These are phyloP conservation scores for Porphyrellus cyaneotinctus DNA, from an alignment of 768 basidiomycete species.

Conservation along the genomic window DNA sequence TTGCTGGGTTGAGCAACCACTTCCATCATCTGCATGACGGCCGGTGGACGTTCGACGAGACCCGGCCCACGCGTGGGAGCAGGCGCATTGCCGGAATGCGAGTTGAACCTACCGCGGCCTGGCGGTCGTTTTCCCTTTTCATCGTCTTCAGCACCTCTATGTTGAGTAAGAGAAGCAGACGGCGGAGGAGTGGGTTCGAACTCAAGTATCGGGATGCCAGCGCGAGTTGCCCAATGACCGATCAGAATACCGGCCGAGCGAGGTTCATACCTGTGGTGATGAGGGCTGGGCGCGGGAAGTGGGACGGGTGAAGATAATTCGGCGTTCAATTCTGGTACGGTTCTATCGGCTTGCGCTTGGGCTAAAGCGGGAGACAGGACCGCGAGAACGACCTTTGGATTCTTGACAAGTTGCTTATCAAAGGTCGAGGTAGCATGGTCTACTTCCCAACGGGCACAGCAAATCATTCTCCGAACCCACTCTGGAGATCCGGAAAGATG, in stretches of 20 bases:
- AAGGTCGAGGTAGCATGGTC: conserved; percentile 44
- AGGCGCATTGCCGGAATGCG: conserved; percentile 17
- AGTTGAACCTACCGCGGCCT: conserved; percentile 29
- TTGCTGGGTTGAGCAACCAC: conserved; percentile 68
- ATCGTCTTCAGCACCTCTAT: conserved; percentile 30
- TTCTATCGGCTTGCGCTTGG: conserved; percentile 26
- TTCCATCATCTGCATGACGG: conserved; percentile 81
- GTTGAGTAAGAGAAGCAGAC: conserved; percentile 15
- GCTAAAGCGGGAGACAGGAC: conserved; percentile 38
- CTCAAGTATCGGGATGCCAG: conserved; percentile 54
- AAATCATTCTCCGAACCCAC: conserved; percentile 82
- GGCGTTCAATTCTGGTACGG: conserved; percentile 11
- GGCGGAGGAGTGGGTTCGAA: conserved; percentile 36
- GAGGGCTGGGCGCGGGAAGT: conserved; percentile 55
- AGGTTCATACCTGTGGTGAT: conserved; percentile 56
- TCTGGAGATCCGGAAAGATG: conserved; percentile 55
- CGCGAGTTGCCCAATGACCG: conserved; percentile 61
- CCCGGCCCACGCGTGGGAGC: conserved; percentile 31
- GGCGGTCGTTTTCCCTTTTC: conserved; percentile 29
- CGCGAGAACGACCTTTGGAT: conserved; percentile 60
- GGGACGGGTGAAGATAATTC: conserved; percentile 53
- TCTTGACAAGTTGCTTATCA: conserved; percentile 17
- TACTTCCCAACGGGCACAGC: conserved; percentile 74
- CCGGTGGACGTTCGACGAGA: conserved; percentile 73
- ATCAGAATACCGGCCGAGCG: conserved; percentile 63